These are phyloP conservation scores for Colletotrichum lupini DNA, from an alignment of 2,329 filamentous ascomycete genomes.

Conservation along the genomic window DNA sequence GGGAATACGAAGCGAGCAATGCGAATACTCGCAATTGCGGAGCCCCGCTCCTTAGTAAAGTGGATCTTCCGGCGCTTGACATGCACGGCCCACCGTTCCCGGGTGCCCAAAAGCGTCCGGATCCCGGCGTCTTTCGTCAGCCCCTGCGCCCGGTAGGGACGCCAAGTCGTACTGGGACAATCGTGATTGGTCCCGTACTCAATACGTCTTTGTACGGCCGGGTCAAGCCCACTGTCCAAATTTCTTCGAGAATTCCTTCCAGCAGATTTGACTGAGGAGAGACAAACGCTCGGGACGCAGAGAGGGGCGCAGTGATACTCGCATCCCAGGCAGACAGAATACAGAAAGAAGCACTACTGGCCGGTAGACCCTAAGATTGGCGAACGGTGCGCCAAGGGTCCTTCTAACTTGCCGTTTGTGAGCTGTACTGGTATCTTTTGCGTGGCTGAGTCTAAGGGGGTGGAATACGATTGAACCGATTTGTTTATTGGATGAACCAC, in stretches of 20 bases:
- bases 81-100: not conserved
- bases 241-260: not conserved
- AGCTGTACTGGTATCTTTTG: not conserved
- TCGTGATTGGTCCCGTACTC: conserved; percentile 6
- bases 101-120: not conserved
- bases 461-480: not conserved
- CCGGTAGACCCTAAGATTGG: not conserved
- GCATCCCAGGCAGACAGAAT: not conserved
- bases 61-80: conserved; percentile 4
- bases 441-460: not conserved
- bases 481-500: not conserved
- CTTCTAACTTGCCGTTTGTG: not conserved
- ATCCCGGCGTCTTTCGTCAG: not conserved
- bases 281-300: conserved; percentile 12
- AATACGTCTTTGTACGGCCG: not conserved
- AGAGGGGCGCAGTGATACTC: conserved; percentile 22
- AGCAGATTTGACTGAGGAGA: too few species aligned
- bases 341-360: not conserved
- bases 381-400: not conserved
- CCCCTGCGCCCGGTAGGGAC: not conserved
- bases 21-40: conserved; percentile 32
- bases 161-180: conserved; percentile 1
- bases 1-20: not conserved
- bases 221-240: not conserved
- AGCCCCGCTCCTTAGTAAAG: not conserved